Percentiles rank a stretch among this genome's conserved stretches.
Evolutionary conservation across 768 basidiomycete genomes (phyloP).

Genomic region (Xanthoconium purpureum): DNA sequence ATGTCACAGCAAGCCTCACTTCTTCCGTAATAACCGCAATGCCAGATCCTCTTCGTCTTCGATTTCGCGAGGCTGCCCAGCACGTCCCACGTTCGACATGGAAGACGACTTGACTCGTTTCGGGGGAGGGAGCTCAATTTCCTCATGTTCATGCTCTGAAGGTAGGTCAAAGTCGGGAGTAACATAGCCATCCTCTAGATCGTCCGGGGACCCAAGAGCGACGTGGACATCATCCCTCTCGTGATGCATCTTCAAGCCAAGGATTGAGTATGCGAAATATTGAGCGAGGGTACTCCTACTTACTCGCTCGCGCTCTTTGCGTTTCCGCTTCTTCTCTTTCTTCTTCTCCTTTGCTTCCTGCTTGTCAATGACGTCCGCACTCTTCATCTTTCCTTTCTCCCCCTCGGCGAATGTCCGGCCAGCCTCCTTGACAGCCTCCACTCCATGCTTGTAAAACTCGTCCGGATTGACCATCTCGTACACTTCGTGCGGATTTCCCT

Average conservation of each 20-base stretch:
- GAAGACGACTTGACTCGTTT: constrained; percentile 32
- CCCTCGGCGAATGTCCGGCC: constrained; percentile 67
- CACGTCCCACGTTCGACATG: constrained; percentile 29
- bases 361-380: constrained; percentile 73
- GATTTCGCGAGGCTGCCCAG: constrained; percentile 29
- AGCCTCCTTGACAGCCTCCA: constrained; percentile 61
- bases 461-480: constrained; percentile 81
- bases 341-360: constrained; percentile 84
- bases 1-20: constrained; percentile 13
- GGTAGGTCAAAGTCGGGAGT: constrained; percentile 67
- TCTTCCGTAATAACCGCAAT: constrained; percentile 49
- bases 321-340: constrained; percentile 87
- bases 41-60: constrained; percentile 66
- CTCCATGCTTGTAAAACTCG: constrained; percentile 66
- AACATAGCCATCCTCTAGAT: constrained; percentile 68
- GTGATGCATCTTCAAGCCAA: constrained; percentile 17
- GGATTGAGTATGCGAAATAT: neutral
- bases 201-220: constrained; percentile 36
- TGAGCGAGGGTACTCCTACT: neutral
- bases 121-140: constrained; percentile 21
- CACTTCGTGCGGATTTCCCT: constrained; percentile 73
- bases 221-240: constrained; percentile 26
- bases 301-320: constrained; percentile 71
- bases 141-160: constrained; percentile 36
- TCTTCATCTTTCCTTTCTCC: constrained; percentile 69